Evolutionary conservation across 73 alveolate genomes (phyloP).

Genomic region (Stentor coeruleus): DNA sequence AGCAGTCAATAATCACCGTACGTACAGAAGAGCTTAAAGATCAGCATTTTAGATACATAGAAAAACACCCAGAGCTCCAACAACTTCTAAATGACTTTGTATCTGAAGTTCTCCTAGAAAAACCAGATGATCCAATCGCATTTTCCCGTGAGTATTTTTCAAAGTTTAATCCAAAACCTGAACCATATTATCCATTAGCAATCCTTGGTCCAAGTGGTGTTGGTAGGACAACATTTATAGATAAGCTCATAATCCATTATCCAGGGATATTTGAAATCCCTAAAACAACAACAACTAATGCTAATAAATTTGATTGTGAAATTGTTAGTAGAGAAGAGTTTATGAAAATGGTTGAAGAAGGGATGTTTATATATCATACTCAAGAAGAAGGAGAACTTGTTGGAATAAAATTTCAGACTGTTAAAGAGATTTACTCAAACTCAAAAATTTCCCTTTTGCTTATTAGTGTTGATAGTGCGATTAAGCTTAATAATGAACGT

Average conservation of each 20-base stretch:
- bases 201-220: conserved; percentile 90
- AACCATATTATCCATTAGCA: conserved; percentile 74
- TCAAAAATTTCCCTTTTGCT: conserved; percentile 76
- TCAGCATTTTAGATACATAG: conserved; percentile 43
- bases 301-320: conserved; percentile 44
- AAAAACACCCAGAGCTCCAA: conserved; percentile 82
- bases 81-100: conserved; percentile 81
- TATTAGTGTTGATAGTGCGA: conserved; percentile 78
- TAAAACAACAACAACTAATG: conserved; percentile 45
- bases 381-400: conserved; percentile 55
- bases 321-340: conserved; percentile 72
- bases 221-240: conserved; percentile 68
- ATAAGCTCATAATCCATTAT: conserved; percentile 49
- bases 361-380: conserved; percentile 56
- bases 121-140: conserved; percentile 85
- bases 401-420: conserved; percentile 59
- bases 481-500: conserved; percentile 53
- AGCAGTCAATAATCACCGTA: not conserved
- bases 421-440: conserved; percentile 52
- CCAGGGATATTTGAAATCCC: conserved; percentile 58
- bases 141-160: conserved; percentile 85
- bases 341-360: conserved; percentile 51
- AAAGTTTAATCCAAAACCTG: conserved; percentile 82
- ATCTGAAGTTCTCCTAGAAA: conserved; percentile 72
- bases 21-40: conserved; percentile 41